phyloP scores from a whole-genome alignment of 225 moss, liverwort and hornwort genomes.

The Physcomitrium patens region DNA sequence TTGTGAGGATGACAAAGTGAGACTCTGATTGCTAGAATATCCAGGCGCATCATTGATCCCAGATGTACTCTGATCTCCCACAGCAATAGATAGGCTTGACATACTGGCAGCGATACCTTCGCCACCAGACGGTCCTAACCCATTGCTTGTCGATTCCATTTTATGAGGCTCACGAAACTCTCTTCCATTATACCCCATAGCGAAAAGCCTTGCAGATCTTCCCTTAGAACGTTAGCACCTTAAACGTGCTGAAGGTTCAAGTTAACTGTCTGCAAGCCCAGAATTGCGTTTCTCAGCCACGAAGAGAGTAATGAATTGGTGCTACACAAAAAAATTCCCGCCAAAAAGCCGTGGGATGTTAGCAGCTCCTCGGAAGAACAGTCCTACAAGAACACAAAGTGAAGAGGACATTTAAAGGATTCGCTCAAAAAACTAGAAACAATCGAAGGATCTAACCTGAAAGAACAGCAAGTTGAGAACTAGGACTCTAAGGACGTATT shows the following conservation, averaged over 20 bases:
- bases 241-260: background rate
- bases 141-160: constrained; percentile 31
- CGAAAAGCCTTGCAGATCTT: background rate
- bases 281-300: background rate
- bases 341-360: background rate
- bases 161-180: constrained; percentile 34
- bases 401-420: background rate
- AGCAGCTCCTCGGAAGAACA: background rate
- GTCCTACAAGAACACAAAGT: constrained; percentile 19
- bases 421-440: background rate
- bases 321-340: background rate
- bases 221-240: background rate
- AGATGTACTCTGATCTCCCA: constrained; percentile 22
- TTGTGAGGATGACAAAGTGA: constrained; percentile 5
- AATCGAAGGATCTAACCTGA: background rate
- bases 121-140: constrained; percentile 5
- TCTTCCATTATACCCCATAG: constrained; percentile 35
- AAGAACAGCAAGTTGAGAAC: background rate
- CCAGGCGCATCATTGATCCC: constrained; percentile 15
- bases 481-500: background rate
- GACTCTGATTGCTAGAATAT: constrained; percentile 12
- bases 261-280: background rate
- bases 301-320: background rate
- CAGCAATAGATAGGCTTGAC: constrained; percentile 20
- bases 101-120: constrained; percentile 31